Evolutionary conservation across 352 stramenopile genomes (phyloP), one percentile per base, ranked within the genome.

Genomic region (Pilasporangium apinafurcum): DNA sequence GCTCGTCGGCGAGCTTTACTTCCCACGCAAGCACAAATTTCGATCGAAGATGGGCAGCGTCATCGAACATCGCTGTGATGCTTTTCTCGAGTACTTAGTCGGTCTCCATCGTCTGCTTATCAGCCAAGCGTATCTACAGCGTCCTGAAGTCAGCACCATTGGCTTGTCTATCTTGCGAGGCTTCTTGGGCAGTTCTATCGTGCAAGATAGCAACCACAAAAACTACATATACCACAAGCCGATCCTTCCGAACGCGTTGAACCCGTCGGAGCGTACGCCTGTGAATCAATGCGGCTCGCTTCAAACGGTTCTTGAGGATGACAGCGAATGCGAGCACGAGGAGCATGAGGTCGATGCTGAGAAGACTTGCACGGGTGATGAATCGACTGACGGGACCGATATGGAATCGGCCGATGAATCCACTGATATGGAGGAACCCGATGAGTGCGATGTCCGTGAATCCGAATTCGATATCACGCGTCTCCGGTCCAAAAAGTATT

Each of bases 1-100:
- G 12, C 50, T 68, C 16, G 38, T 83, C 2, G 49, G 63, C 30
- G 63, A 74, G n/a, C 53, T 86, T 33, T 85, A 82, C 44, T 88
- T 88, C 48, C 76, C 76, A 14, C 73, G 73, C 49, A 83, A 77
- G 46, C 65, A 81, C 55, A 80, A 73, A 48, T 75, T 86, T 40
- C 65, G 65, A 16, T 56, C 64, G 35, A 70, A 75, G 20, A 59
- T 65, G 38, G 57, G 50, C 38, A 82, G 73, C 8, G 56, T 83
- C 18, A 53, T 84, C 21, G 68, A 84, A 41, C 70, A 84, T 33
- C 73, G 70, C 20, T 77, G 72, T 36, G 59, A 82, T 20, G 63
- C 65, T 10, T 88, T 88, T 35, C 66, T 86, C 18, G 64, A 80
- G 33, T 85, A 79, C 41, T 60, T 86, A 29, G 61, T 82, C 47